Evolutionary conservation across 2,329 filamentous ascomycete species (phyloP).

Genomic region (Lachnellula willkommii): DNA sequence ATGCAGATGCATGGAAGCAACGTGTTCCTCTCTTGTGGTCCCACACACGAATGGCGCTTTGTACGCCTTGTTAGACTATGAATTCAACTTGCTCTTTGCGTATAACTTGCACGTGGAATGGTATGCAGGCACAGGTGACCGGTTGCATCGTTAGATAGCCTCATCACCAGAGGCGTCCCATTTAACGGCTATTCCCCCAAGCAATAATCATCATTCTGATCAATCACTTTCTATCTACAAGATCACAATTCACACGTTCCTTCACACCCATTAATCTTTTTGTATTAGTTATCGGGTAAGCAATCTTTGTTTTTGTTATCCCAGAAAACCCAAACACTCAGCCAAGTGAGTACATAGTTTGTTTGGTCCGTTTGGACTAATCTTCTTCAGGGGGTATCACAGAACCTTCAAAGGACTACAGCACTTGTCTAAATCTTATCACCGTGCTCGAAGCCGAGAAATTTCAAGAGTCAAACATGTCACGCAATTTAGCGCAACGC

Average conservation of each 20-base stretch:
- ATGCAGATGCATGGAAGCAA: neutral
- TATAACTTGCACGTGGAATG: neutral
- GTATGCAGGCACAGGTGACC: neutral
- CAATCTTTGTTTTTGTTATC: neutral
- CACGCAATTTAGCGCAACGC: neutral
- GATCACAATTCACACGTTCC: neutral
- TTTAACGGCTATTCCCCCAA: neutral
- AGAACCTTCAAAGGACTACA: constrained; percentile 9
- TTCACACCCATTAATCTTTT: neutral
- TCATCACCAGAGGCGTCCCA: neutral
- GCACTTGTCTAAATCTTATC: neutral
- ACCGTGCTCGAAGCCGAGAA: constrained; percentile 1
- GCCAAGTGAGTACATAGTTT: neutral
- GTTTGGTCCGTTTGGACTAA: constrained; percentile 2
- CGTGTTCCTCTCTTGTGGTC: neutral
- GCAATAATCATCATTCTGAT: neutral
- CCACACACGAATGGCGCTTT: neutral
- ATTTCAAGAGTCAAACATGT: neutral
- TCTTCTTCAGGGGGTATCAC: constrained; percentile 6
- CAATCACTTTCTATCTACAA: neutral
- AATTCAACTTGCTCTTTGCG: neutral
- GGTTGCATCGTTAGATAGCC: neutral
- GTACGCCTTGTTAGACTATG: neutral
- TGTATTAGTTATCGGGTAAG: too few species aligned
- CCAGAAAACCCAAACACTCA: neutral